Percentiles rank a stretch among this genome's conserved stretches.
These are phyloP conservation scores for Globisporangium uncinulatum DNA, from an alignment of 352 stramenopile species.

Conservation along the genomic window DNA sequence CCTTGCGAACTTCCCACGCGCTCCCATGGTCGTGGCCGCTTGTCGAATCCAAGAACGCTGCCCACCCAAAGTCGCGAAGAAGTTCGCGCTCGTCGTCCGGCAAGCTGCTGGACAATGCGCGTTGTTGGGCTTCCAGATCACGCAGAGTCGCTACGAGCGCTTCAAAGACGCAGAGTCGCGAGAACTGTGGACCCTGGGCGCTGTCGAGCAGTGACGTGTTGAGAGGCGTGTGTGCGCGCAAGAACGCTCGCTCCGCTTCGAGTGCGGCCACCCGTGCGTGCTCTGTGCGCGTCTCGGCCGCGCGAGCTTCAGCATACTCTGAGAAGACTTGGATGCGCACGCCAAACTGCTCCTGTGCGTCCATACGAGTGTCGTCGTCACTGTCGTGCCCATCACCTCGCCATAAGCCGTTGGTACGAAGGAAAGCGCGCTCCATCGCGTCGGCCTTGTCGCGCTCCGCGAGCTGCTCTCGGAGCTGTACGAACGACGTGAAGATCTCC, in stretches of 20 bases:
- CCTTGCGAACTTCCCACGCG: neutral
- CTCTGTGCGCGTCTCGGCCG: slow-evolving; percentile 2
- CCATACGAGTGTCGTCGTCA: neutral
- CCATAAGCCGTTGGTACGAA: slow-evolving; percentile 9
- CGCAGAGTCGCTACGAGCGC: slow-evolving; percentile 5
- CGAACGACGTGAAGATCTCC: slow-evolving; percentile 18
- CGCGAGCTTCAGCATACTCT: slow-evolving; percentile 6
- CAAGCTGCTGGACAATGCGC: slow-evolving; percentile 17
- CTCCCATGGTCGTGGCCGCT: neutral
- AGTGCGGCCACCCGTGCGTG: neutral
- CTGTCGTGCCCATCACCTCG: neutral
- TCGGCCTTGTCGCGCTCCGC: slow-evolving; percentile 4
- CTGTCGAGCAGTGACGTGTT: neutral
- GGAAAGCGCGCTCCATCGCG: slow-evolving; percentile 11
- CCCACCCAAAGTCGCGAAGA: slow-evolving; percentile 1
- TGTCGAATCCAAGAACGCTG: neutral
- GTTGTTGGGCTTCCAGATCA: slow-evolving; percentile 7
- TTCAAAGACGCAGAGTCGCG: slow-evolving; percentile 11
- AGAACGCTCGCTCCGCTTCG: slow-evolving; percentile 6
- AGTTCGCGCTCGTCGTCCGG: slow-evolving; percentile 11
- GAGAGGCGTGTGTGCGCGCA: neutral
- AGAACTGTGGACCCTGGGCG: slow-evolving; percentile 7
- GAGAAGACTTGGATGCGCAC: slow-evolving; percentile 10
- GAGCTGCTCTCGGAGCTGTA: slow-evolving; percentile 12
- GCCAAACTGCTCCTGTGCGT: slow-evolving; percentile 14